phyloP scores from a whole-genome alignment of 2,329 filamentous ascomycete genomes.

The Teratosphaeria pseudoeucalypti region DNA sequence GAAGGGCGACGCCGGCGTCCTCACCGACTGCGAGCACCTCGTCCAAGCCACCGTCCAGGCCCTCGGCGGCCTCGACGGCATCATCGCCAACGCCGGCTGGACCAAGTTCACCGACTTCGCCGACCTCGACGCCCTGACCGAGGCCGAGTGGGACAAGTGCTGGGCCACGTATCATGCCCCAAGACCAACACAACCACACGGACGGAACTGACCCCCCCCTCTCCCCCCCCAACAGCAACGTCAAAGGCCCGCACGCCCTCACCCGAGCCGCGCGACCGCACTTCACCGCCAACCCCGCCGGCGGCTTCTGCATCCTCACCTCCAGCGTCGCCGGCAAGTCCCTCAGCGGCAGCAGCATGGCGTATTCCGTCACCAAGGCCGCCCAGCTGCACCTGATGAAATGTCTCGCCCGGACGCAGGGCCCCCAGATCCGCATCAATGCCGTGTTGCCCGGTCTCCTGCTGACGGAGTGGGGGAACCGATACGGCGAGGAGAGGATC shows the following conservation, averaged over 20 bases:
- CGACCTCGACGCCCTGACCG: conserved; percentile 47
- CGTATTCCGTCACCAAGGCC: conserved; percentile 68
- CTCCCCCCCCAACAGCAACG: not conserved
- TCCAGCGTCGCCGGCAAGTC: conserved; percentile 47
- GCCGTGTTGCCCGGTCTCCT: conserved; percentile 54
- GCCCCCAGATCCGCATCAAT: conserved; percentile 53
- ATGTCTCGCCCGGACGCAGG: conserved; percentile 52
- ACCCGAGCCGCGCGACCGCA: conserved; percentile 39
- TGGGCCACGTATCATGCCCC: conserved; percentile 34
- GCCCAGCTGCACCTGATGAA: conserved; percentile 60
- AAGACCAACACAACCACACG: not conserved
- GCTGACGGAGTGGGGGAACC: conserved; percentile 54
- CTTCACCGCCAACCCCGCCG: conserved; percentile 52
- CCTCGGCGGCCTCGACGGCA: conserved; percentile 63
- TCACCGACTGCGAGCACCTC: conserved; percentile 48
- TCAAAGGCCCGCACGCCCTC: conserved; percentile 10
- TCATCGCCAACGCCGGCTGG: conserved; percentile 67
- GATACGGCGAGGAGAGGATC: conserved; percentile 43
- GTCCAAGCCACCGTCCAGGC: conserved; percentile 48
- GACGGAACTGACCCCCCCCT: no score
- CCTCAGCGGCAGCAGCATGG: conserved; percentile 49
- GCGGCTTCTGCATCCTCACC: conserved; percentile 54
- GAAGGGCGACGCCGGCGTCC: conserved; percentile 55
- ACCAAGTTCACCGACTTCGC: conserved; percentile 49
- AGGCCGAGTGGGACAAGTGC: conserved; percentile 57